These are phyloP conservation scores for Hortiboletus flavorubellus DNA, from an alignment of 768 basidiomycete species.

Conservation along the genomic window DNA sequence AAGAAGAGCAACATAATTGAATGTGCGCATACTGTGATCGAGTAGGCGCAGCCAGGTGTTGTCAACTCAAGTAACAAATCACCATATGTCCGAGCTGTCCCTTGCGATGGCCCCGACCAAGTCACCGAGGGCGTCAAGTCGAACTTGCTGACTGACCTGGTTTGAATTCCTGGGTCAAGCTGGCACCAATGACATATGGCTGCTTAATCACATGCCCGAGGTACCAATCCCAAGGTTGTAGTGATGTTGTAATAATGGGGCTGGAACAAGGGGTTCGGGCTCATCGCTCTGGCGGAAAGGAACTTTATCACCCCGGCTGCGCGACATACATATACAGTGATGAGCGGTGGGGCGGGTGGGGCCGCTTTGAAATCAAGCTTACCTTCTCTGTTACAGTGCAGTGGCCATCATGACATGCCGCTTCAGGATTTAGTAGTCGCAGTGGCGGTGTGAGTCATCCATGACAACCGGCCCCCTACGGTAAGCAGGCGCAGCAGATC, in stretches of 20 bases:
- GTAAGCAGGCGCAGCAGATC: conserved; percentile 18
- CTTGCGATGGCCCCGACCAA: conserved; percentile 41
- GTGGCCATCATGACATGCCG: conserved; percentile 25
- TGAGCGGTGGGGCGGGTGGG: conserved; percentile 33
- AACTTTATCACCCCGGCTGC: conserved; percentile 60
- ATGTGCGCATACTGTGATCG: conserved; percentile 44
- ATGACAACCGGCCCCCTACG: conserved; percentile 61
- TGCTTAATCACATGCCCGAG: conserved; percentile 65
- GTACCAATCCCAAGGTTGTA: conserved; percentile 67
- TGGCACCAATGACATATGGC: conserved; percentile 69
- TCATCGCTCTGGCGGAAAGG: conserved; percentile 69
- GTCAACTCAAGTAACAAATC: conserved; percentile 63
- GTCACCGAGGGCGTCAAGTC: not conserved
- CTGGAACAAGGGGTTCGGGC: conserved; percentile 54
- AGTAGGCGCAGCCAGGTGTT: conserved; percentile 45
- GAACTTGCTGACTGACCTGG: conserved; percentile 1
- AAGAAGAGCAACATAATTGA: conserved; percentile 70
- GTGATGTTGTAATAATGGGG: conserved; percentile 73
- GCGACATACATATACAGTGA: conserved; percentile 50
- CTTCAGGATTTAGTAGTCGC: conserved; percentile 20
- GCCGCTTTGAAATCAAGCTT: not conserved
- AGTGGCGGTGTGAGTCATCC: conserved; percentile 56
- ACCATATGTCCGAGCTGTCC: conserved; percentile 49
- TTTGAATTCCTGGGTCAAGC: not conserved
- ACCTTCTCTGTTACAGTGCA: not conserved